phyloP scores from a whole-genome alignment of 352 stramenopile genomes.

The Phytopythium mirpurense region DNA sequence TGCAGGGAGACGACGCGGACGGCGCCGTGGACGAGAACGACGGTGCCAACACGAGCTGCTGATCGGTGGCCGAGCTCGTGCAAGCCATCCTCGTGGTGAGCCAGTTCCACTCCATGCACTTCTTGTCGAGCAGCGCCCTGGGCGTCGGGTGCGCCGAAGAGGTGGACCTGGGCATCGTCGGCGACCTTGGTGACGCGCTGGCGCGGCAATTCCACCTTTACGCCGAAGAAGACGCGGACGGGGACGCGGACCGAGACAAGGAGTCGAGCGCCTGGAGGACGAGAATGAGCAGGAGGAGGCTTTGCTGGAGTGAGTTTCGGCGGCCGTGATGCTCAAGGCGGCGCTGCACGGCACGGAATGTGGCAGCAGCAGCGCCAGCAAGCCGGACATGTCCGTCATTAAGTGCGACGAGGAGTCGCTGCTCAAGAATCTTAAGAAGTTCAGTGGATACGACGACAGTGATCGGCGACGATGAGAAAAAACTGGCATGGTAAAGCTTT shows the following conservation, averaged over 20 bases:
- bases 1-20: not conserved
- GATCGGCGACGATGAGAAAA: too few relatives aligned
- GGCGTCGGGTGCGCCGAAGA: slow-evolving; percentile 73
- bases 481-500: too few relatives aligned
- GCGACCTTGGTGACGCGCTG: slow-evolving; percentile 49
- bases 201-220: slow-evolving; percentile 13
- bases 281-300: slow-evolving; percentile 4
- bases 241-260: slow-evolving; percentile 2
- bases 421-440: slow-evolving; percentile 59
- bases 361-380: slow-evolving; percentile 45
- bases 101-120: slow-evolving; percentile 79
- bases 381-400: slow-evolving; percentile 63
- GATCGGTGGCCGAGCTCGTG: slow-evolving; percentile 83
- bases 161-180: slow-evolving; percentile 65
- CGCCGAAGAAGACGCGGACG: slow-evolving; percentile 11
- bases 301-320: slow-evolving; percentile 8
- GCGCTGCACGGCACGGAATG: slow-evolving; percentile 2
- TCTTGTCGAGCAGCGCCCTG: slow-evolving; percentile 73
- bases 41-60: slow-evolving; percentile 14
- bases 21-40: slow-evolving; percentile 2
- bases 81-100: slow-evolving; percentile 84
- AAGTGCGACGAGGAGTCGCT: slow-evolving; percentile 70
- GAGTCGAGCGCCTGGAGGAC: slow-evolving; percentile 3
- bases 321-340: slow-evolving; percentile 9
- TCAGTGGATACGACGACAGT: slow-evolving; percentile 46